A percentile compares a stretch with the other conserved stretches of the same genome.
phyloP scores from a whole-genome alignment of 371 early-diverging fungal species.

The Actinomortierella wolfii region DNA sequence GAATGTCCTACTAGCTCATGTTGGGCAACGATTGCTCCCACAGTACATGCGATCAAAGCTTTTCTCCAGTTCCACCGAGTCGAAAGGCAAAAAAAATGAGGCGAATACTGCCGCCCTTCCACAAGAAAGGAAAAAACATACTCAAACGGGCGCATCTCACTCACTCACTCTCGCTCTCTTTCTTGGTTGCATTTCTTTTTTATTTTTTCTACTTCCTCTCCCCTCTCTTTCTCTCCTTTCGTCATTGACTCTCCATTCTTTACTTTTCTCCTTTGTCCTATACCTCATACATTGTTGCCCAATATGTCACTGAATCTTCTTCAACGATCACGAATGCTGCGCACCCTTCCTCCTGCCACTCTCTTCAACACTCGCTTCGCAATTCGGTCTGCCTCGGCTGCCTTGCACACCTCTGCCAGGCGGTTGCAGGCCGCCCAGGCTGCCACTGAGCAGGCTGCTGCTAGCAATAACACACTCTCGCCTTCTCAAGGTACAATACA shows the following conservation, averaged over 20 bases:
- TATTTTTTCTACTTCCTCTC: too few relatives aligned
- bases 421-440: conserved; percentile 20
- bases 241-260: background rate
- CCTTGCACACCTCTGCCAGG: conserved; percentile 37
- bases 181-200: too few relatives aligned
- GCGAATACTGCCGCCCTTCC: too few relatives aligned
- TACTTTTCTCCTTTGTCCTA: background rate
- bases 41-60: too few relatives aligned
- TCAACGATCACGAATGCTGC: conserved; percentile 19
- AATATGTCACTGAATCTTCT: conserved; percentile 31
- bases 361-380: conserved; percentile 14
- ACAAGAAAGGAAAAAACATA: background rate
- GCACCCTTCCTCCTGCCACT: conserved; percentile 19
- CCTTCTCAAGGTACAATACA: too few relatives aligned
- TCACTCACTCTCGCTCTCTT: too few relatives aligned
- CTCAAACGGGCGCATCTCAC: background rate
- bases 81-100: too few relatives aligned
- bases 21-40: too few relatives aligned
- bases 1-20: too few relatives aligned
- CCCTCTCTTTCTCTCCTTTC: background rate
- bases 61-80: too few relatives aligned
- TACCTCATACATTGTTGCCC: background rate
- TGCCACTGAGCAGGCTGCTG: too few relatives aligned
- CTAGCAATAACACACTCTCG: too few relatives aligned
- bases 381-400: conserved; percentile 26